Percentiles rank a stretch among this genome's conserved stretches.
Conservation (phyloP, 257 asterid genomes). For the Solanum microdontum region DNA sequence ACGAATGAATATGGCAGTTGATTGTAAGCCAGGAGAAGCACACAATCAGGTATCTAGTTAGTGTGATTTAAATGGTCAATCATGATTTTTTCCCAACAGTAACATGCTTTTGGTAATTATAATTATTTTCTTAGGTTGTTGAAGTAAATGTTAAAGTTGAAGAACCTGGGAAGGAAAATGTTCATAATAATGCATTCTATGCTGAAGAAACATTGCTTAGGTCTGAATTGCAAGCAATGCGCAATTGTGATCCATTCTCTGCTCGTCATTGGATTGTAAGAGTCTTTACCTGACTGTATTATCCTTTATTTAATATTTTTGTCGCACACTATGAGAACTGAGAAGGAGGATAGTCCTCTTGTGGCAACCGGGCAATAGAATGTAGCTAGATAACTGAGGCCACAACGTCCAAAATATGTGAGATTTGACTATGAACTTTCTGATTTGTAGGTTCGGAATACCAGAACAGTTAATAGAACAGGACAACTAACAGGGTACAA, state of each 20-base stretch:
- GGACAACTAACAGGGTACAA: conserved; percentile 85
- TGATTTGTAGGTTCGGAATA: conserved; percentile 55
- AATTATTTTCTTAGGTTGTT: conserved; percentile 45
- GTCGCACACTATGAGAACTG: neutral
- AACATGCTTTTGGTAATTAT: neutral
- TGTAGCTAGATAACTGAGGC: neutral
- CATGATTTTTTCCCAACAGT: neutral
- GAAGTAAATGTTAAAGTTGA: conserved; percentile 88
- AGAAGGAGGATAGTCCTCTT: neutral
- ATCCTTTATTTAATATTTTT: neutral
- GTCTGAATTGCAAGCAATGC: conserved; percentile 86
- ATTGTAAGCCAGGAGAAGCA: conserved; percentile 84
- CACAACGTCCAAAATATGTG: neutral
- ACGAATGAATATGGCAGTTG: conserved; percentile 96
- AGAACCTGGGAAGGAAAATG: conserved; percentile 82
- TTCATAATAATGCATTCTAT: conserved; percentile 86
- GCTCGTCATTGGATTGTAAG: conserved; percentile 99
- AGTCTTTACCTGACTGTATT: neutral
- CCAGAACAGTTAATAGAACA: conserved; percentile 70
- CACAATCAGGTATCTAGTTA: conserved; percentile 68
- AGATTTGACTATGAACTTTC: neutral
- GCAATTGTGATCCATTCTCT: conserved; percentile 72
- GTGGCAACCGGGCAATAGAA: neutral
- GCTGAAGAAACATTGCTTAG: conserved; percentile 82
- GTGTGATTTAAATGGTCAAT: neutral